Base-by-base conservation (phyloP, 371 early-diverging fungal genomes). In the Mortierella sp. region DNA sequence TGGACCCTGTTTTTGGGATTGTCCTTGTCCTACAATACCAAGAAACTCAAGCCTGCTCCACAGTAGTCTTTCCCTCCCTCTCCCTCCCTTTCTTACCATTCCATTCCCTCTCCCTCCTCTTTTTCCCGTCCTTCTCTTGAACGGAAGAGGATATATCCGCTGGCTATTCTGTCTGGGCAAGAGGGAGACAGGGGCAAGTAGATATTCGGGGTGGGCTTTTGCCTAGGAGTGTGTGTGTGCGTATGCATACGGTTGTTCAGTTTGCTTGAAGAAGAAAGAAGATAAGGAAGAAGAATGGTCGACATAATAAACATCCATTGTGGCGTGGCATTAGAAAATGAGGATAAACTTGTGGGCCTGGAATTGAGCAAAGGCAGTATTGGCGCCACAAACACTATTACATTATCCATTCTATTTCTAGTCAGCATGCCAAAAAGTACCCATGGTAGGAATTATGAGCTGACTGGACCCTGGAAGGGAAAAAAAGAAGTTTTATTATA, bases 1-100 rank as follows among this genome's bases (percentile, higher is more conserved):
- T 64, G 64, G 64, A 64, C 64, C 64, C 44, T 73, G 57, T 28
- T 43, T 73, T 59, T n/a, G 13, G 21, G 31, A 16, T 43, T 40
- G 40, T 10, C n/a, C 9, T 72, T 55, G 53, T 73, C 13, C n/a
- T 4, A 21, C 40, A 13, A 37, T 46, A n/a, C 37, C 40, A 31
- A 59, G 28, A 64, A 14, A 64, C 64, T 64, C 64, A 64, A 64
- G 64, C 64, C 64, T 37, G 64, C 64, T 8, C 14, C 16, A 31
- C 31, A 40, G 43, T 40, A 4, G 6, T 8, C 28, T 16, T 14
- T 5, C 64, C 0, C 10, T 53, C 53, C 16, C 21, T 21, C 21
- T 21, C 53, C 16, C 24, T 53, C 53, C 6, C 53, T 6, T 21
- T 19, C 13, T 50, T 2, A 50, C 11, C 50, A 50, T 14, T 8